Conservation (phyloP, 108 stramenopile genomes). For the Fragilaria crotonensis region DNA sequence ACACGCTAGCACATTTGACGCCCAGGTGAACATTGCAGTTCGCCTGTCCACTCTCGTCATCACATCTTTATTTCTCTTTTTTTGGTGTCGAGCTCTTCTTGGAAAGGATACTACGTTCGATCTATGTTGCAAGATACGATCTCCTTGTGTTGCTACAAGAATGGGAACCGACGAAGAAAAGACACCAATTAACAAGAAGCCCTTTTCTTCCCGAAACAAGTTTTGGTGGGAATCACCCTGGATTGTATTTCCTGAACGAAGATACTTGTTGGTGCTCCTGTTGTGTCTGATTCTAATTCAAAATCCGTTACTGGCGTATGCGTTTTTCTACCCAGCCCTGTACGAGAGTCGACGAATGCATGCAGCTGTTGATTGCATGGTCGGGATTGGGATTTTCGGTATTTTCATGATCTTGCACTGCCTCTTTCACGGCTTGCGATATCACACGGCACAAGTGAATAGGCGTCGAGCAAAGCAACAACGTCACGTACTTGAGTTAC, state of each 20-base stretch:
- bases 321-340: slow-evolving; percentile 39
- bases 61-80: slow-evolving; percentile 42
- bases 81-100: slow-evolving; percentile 56
- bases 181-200: neutral
- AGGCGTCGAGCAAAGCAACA: slow-evolving; percentile 57
- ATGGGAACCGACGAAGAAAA: neutral
- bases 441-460: slow-evolving; percentile 57
- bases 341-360: slow-evolving; percentile 34
- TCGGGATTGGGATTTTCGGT: slow-evolving; percentile 65
- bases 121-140: too few species aligned
- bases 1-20: slow-evolving; percentile 39
- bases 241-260: slow-evolving; percentile 69
- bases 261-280: slow-evolving; percentile 57
- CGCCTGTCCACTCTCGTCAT: slow-evolving; percentile 35
- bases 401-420: slow-evolving; percentile 65
- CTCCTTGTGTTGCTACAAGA: neutral
- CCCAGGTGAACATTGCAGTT: slow-evolving; percentile 23
- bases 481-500: slow-evolving; percentile 47
- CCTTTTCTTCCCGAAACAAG: neutral
- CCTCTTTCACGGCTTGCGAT: slow-evolving; percentile 68
- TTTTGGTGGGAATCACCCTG: slow-evolving; percentile 74
- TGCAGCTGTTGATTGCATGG: slow-evolving; percentile 42
- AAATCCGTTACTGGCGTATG: slow-evolving; percentile 55
- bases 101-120: neutral
- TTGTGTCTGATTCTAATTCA: slow-evolving; percentile 55